phyloP scores from a whole-genome alignment of 305 asterid genomes.

The Fraxinus latifolia region DNA sequence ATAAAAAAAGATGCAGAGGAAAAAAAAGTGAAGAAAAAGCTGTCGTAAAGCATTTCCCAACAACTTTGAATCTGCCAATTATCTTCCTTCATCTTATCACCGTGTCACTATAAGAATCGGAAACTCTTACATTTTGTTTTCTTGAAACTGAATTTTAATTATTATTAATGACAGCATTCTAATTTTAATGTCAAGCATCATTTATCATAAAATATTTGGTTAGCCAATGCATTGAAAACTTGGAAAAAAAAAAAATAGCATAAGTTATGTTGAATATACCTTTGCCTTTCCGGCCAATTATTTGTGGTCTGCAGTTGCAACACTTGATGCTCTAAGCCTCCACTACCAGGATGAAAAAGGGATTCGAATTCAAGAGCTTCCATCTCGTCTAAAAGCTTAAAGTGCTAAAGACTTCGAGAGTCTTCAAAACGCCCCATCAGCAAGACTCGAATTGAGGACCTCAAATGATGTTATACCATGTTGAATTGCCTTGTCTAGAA shows the following conservation, averaged over 20 bases:
- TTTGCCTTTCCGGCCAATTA: no score
- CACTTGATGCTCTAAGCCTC: conserved; percentile 32
- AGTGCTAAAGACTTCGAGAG: background rate
- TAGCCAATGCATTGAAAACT: background rate
- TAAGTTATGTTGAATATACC: background rate
- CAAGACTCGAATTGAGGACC: background rate
- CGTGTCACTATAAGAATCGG: background rate
- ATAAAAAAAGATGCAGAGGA: background rate
- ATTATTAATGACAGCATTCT: background rate
- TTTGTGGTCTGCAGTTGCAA: conserved; percentile 11
- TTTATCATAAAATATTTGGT: background rate
- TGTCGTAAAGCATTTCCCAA: background rate
- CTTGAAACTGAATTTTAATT: background rate
- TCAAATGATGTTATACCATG: background rate
- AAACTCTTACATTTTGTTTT: background rate
- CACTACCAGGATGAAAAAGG: background rate
- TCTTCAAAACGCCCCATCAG: background rate
- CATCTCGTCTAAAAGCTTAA: background rate
- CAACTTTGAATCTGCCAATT: background rate
- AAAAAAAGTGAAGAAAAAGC: background rate
- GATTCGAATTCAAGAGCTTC: background rate
- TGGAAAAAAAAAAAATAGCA: background rate
- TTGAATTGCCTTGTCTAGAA: background rate
- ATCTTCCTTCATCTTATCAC: background rate
- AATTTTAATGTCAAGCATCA: background rate